Percentiles rank a stretch among this genome's conserved stretches.
These are phyloP conservation scores for Aspergillus pseudoviridinutans DNA, from an alignment of 2,329 filamentous ascomycete genomes.

Conservation along the genomic window DNA sequence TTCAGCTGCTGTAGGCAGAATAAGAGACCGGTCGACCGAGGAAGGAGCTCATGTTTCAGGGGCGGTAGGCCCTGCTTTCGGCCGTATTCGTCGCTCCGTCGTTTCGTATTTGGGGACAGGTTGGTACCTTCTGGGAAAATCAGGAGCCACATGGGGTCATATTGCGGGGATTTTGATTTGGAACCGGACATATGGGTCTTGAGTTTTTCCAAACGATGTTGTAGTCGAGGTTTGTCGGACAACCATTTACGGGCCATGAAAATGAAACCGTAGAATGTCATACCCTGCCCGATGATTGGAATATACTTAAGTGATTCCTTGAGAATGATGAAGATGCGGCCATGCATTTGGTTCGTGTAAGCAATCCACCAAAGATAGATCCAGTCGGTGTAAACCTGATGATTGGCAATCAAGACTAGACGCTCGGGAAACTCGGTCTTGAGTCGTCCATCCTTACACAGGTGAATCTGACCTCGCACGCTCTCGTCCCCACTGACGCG, in stretches of 20 bases:
- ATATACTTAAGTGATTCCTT: constrained; percentile 63
- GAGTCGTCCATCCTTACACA: constrained; percentile 55
- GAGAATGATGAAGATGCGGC: constrained; percentile 62
- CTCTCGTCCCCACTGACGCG: constrained; percentile 60
- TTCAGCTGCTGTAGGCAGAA: constrained; percentile 59
- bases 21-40: constrained; percentile 57
- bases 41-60: constrained; percentile 58
- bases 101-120: constrained; percentile 52
- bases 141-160: constrained; percentile 63
- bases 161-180: constrained; percentile 40
- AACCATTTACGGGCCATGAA: constrained; percentile 62
- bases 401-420: constrained; percentile 60
- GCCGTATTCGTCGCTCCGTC: constrained; percentile 55
- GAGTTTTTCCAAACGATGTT: constrained; percentile 54
- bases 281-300: constrained; percentile 59
- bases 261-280: constrained; percentile 64
- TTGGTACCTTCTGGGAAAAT: constrained; percentile 66
- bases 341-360: constrained; percentile 62
- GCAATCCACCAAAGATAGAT: constrained; percentile 66
- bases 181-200: constrained; percentile 51
- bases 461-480: constrained; percentile 55
- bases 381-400: constrained; percentile 68
- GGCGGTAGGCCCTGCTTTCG: constrained; percentile 55
- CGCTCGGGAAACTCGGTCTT: constrained; percentile 59
- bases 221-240: constrained; percentile 56